Conservation (phyloP, 1,139 yeast genomes). For the Eremothecium sinecaudum region DNA sequence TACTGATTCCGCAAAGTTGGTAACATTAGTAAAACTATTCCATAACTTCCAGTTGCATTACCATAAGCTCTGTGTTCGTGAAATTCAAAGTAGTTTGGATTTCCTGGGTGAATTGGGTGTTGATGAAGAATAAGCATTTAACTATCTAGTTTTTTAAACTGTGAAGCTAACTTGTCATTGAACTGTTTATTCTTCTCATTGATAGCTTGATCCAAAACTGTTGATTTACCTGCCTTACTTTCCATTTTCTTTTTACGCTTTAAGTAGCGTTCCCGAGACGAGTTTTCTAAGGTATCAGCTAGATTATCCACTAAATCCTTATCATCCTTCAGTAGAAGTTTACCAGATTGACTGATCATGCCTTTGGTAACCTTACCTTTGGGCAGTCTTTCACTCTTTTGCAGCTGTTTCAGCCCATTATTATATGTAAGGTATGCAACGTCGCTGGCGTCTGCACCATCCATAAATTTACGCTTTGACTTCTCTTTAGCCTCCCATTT, state of each 20-base stretch:
- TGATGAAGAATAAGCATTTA: conserved; percentile 8
- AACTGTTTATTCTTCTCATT: conserved; percentile 75
- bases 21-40: conserved; percentile 52
- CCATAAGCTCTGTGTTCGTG: conserved; percentile 45
- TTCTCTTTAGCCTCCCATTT: conserved; percentile 47
- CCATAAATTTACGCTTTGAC: conserved; percentile 35
- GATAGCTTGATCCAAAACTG: conserved; percentile 27
- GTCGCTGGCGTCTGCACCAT: conserved; percentile 24
- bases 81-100: conserved; percentile 36
- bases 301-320: conserved; percentile 18
- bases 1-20: conserved; percentile 56
- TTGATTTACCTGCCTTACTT: conserved; percentile 6
- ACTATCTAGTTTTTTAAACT: conserved; percentile 7
- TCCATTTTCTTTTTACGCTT: conserved; percentile 17
- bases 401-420: conserved; percentile 34
- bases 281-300: conserved; percentile 19
- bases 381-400: conserved; percentile 30
- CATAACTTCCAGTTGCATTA: conserved; percentile 60
- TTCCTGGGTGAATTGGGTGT: conserved; percentile 34
- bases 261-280: conserved; percentile 20
- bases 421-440: conserved; percentile 26
- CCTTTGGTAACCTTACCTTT: conserved; percentile 12
- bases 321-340: conserved; percentile 14
- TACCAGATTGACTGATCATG: conserved; percentile 12
- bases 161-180: conserved; percentile 52